phyloP scores from a whole-genome alignment of 2,329 filamentous ascomycete species.

The Clarireedia hainanense region DNA sequence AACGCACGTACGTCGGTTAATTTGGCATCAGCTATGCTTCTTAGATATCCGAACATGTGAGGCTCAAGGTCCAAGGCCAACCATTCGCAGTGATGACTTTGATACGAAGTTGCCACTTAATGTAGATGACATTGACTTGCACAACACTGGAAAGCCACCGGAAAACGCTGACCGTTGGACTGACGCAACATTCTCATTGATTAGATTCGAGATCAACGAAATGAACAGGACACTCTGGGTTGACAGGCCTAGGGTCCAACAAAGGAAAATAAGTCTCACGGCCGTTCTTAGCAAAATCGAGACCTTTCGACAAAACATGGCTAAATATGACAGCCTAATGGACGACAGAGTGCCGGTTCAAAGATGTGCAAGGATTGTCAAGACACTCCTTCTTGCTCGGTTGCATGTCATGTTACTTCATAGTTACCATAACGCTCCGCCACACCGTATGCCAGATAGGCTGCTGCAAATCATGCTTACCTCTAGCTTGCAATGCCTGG shows the following conservation, averaged over 20 bases:
- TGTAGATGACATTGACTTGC: conserved; percentile 58
- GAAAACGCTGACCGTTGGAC: conserved; percentile 46
- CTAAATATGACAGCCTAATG: conserved; percentile 57
- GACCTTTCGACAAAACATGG: conserved; percentile 56
- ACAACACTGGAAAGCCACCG: conserved; percentile 36
- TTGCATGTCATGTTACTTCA: conserved; percentile 59
- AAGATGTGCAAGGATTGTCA: conserved; percentile 53
- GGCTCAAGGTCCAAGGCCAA: conserved; percentile 62
- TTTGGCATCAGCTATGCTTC: conserved; percentile 75
- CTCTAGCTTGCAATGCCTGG: conserved; percentile 47
- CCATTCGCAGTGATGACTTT: conserved; percentile 67
- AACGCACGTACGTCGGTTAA: conserved; percentile 60
- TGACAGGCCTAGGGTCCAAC: conserved; percentile 59
- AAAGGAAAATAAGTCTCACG: conserved; percentile 52
- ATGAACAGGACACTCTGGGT: conserved; percentile 64
- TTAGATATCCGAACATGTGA: conserved; percentile 69
- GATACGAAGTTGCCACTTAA: conserved; percentile 67
- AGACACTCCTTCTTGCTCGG: conserved; percentile 54
- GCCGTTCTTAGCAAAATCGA: conserved; percentile 61
- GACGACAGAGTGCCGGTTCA: conserved; percentile 53
- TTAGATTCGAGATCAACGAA: conserved; percentile 66
- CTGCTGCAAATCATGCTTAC: conserved; percentile 56
- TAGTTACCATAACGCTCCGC: conserved; percentile 46
- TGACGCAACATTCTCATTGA: conserved; percentile 57
- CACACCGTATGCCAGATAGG: conserved; percentile 47